Percentiles rank a stretch among this genome's conserved stretches.
Conservation (phyloP, 192 early-diverging fungal genomes). For the Polychytrium aggregatum region DNA sequence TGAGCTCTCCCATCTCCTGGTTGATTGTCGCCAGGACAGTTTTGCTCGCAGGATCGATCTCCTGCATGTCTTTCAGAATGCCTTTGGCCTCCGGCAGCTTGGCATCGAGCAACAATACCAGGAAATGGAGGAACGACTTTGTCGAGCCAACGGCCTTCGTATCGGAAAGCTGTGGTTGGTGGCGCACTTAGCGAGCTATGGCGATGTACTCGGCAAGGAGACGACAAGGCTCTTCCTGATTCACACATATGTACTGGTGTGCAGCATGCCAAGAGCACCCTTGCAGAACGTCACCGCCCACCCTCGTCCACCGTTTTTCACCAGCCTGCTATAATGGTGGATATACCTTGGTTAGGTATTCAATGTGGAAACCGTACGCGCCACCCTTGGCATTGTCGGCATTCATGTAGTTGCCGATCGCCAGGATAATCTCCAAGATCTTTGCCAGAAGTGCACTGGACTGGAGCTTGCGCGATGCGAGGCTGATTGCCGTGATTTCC, state of each 20-base stretch:
- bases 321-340: no score
- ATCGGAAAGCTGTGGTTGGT: background rate
- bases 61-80: no score
- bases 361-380: slow-evolving; percentile 16
- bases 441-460: slow-evolving; percentile 12
- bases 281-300: background rate
- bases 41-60: no score
- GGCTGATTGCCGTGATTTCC: slow-evolving; percentile 12
- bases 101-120: slow-evolving; percentile 12
- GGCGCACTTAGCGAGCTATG: background rate
- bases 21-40: no score
- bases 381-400: slow-evolving; percentile 13
- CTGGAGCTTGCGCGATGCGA: slow-evolving; percentile 16
- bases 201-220: background rate
- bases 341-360: slow-evolving; percentile 21
- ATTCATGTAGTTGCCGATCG: slow-evolving; percentile 27
- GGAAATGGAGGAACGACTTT: slow-evolving; percentile 15
- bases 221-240: background rate
- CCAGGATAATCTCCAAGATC: slow-evolving; percentile 17
- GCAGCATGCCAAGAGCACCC: background rate
- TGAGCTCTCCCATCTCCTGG: slow-evolving; percentile 14
- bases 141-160: background rate
- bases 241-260: background rate
- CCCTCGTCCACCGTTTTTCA: no score
- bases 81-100: slow-evolving; percentile 25